phyloP scores from a whole-genome alignment of 2,329 filamentous ascomycete genomes.

The Microdochium paspali region DNA sequence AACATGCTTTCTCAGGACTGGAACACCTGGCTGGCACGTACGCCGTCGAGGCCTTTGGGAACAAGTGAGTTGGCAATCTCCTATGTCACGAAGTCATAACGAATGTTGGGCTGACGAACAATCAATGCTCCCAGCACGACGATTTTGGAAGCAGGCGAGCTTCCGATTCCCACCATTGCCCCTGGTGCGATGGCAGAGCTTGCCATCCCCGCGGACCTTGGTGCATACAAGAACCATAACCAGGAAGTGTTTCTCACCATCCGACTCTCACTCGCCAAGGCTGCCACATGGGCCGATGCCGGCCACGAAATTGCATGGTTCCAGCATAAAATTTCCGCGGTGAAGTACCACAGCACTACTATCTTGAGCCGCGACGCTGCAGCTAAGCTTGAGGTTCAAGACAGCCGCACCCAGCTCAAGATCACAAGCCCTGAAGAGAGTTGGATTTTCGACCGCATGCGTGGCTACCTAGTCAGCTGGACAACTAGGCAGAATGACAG shows the following conservation, averaged over 20 bases:
- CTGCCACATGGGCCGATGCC: conserved; percentile 38
- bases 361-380: conserved; percentile 3
- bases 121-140: conserved; percentile 6
- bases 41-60: conserved; percentile 30
- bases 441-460: conserved; percentile 33
- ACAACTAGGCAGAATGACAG: conserved; percentile 14
- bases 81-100: not conserved
- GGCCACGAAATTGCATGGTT: conserved; percentile 47
- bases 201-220: conserved; percentile 17
- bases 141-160: conserved; percentile 21
- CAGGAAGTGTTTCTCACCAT: conserved; percentile 35
- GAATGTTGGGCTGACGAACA: conserved; percentile 5
- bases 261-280: conserved; percentile 29
- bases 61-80: conserved; percentile 23
- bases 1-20: conserved; percentile 38
- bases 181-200: conserved; percentile 26
- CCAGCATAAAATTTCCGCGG: conserved; percentile 30
- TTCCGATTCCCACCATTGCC: conserved; percentile 29
- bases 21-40: conserved; percentile 31
- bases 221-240: conserved; percentile 14
- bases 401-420: conserved; percentile 13
- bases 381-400: conserved; percentile 13
- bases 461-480: conserved; percentile 34
- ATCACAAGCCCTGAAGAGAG: conserved; percentile 22
- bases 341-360: conserved; percentile 10